Percentiles rank a stretch among this genome's conserved stretches.
Evolutionary conservation across 2,329 filamentous ascomycete genomes (phyloP).

Genomic region (Ophiocordyceps sinensis): DNA sequence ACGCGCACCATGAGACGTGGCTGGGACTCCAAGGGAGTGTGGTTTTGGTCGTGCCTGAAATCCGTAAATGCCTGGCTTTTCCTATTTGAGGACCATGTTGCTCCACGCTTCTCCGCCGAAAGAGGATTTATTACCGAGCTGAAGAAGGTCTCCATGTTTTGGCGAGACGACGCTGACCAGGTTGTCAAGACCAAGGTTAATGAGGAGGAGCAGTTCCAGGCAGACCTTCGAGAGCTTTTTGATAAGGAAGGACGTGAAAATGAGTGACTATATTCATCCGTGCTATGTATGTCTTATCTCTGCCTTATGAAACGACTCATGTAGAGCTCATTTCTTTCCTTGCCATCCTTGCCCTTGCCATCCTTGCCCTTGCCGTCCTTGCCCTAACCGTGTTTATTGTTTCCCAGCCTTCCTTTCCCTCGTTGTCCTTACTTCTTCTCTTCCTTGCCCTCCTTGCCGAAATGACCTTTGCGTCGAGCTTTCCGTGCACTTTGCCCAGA

Average conservation of each 20-base stretch:
- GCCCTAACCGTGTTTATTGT: too few species aligned
- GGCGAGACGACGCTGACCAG: constrained; percentile 2
- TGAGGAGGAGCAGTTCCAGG: constrained; percentile 6
- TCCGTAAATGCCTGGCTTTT: constrained; percentile 9
- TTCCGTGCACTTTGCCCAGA: too few species aligned
- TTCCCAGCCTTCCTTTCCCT: too few species aligned
- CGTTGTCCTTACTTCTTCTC: too few species aligned
- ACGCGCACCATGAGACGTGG: constrained; percentile 4
- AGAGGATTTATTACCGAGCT: constrained; percentile 4
- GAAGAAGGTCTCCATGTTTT: constrained; percentile 6
- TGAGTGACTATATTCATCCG: too few species aligned
- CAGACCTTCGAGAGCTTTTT: constrained; percentile 3
- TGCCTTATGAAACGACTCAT: too few species aligned
- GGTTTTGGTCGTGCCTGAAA: constrained; percentile 9
- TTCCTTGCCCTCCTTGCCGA: too few species aligned
- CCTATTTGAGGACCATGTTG: constrained; percentile 8
- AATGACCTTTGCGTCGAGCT: too few species aligned
- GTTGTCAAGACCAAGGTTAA: constrained; percentile 5
- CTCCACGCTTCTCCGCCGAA: constrained; percentile 5
- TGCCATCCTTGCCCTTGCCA: too few species aligned
- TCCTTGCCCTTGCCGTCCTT: too few species aligned
- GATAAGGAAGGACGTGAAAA: not conserved
- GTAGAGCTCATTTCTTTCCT: too few species aligned
- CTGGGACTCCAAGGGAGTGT: constrained; percentile 9
- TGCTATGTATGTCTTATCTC: too few species aligned